These are phyloP conservation scores for Aspergillus ochraceus DNA, from an alignment of 2,329 filamentous ascomycete genomes.

Conservation along the genomic window DNA sequence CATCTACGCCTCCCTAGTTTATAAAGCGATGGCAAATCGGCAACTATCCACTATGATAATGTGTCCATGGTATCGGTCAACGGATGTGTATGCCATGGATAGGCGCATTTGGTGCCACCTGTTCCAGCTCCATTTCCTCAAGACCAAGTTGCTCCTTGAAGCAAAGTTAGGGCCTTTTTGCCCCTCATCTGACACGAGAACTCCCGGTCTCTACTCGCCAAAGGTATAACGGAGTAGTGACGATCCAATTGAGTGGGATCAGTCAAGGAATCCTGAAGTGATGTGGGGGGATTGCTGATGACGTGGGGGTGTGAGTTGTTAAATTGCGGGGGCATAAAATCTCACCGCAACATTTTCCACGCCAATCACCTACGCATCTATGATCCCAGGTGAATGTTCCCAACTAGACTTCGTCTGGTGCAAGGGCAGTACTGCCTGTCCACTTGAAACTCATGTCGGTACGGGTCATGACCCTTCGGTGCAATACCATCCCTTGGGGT, in stretches of 20 bases:
- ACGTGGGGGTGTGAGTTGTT: not conserved
- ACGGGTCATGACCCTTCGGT: too few relatives aligned
- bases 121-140: not conserved
- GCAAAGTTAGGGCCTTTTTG: not conserved
- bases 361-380: too few relatives aligned
- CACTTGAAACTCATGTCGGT: too few relatives aligned
- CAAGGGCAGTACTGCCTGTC: too few relatives aligned
- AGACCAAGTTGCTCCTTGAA: not conserved
- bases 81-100: constrained; percentile 2
- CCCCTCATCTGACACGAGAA: not conserved
- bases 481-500: too few relatives aligned
- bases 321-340: not conserved
- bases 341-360: not conserved
- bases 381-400: too few relatives aligned
- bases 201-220: not conserved
- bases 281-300: not conserved
- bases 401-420: too few relatives aligned
- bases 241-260: not conserved
- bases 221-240: not conserved
- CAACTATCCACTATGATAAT: not conserved
- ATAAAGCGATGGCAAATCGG: not conserved
- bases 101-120: constrained; percentile 8
- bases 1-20: not conserved
- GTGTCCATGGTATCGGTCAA: not conserved
- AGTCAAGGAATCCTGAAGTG: not conserved